These are phyloP conservation scores for Bipolaris gigantea DNA, from an alignment of 2,329 filamentous ascomycete genomes.

Conservation along the genomic window DNA sequence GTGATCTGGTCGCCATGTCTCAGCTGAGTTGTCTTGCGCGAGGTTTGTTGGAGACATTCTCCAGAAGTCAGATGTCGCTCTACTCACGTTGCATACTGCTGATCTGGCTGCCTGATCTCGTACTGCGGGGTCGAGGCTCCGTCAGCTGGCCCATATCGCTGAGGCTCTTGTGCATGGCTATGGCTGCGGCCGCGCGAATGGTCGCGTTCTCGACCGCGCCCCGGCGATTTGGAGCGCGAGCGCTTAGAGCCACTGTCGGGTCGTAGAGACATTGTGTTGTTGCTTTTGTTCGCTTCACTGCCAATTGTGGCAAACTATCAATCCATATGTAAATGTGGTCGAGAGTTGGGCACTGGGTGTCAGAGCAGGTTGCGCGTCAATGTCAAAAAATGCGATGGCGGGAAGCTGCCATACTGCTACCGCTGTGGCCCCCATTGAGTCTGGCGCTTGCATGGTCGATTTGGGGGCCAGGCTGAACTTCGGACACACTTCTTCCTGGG, in stretches of 20 bases:
- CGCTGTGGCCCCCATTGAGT: slow-evolving; percentile 8
- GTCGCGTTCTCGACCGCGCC: slow-evolving; percentile 42
- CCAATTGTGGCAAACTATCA: not conserved
- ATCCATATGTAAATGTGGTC: slow-evolving; percentile 3
- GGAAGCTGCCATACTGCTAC: slow-evolving; percentile 16
- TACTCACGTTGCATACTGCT: slow-evolving; percentile 42
- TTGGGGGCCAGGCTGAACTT: slow-evolving; percentile 18
- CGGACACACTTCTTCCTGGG: not conserved
- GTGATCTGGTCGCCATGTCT: slow-evolving; percentile 39
- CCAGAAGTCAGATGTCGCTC: not conserved
- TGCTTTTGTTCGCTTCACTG: not conserved
- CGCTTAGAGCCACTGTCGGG: slow-evolving; percentile 47
- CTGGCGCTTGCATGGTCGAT: slow-evolving; percentile 10
- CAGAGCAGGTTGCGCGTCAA: slow-evolving; percentile 1
- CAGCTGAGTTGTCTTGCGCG: slow-evolving; percentile 22
- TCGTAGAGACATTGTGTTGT: slow-evolving; percentile 44
- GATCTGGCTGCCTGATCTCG: slow-evolving; percentile 47
- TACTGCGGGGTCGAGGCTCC: slow-evolving; percentile 42
- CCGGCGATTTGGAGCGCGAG: slow-evolving; percentile 49
- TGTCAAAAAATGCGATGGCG: slow-evolving; percentile 25
- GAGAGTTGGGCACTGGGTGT: slow-evolving; percentile 2
- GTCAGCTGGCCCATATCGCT: slow-evolving; percentile 38
- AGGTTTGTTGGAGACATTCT: slow-evolving; percentile 1
- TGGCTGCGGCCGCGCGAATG: slow-evolving; percentile 47
- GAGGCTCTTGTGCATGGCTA: slow-evolving; percentile 44